These are phyloP conservation scores for Gigaspora rosea DNA, from an alignment of 192 early-diverging fungal species.

Conservation along the genomic window DNA sequence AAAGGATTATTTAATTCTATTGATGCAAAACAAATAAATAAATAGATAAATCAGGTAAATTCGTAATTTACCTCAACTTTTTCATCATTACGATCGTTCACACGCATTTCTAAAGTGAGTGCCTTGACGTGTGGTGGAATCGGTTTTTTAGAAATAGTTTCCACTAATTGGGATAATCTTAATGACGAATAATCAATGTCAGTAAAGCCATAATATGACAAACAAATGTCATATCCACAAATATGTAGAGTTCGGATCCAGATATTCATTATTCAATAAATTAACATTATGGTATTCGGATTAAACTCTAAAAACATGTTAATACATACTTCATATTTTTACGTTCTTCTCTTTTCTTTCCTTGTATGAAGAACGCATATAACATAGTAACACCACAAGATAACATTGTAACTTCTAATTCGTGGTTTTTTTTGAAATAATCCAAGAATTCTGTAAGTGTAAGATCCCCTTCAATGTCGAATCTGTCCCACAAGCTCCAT, in stretches of 20 bases:
- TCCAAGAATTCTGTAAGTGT: constrained; percentile 91
- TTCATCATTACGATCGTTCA: constrained; percentile 85
- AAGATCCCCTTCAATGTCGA: constrained; percentile 80
- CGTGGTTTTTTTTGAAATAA: constrained; percentile 76
- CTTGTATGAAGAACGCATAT: constrained; percentile 84
- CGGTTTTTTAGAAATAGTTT: constrained; percentile 83
- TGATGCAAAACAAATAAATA: neutral
- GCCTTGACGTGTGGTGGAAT: constrained; percentile 82
- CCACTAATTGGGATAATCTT: constrained; percentile 72
- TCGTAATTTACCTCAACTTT: constrained; percentile 75
- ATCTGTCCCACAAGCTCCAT: constrained; percentile 95
- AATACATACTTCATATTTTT: constrained; percentile 69
- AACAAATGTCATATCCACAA: neutral
- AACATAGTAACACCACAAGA: constrained; percentile 92
- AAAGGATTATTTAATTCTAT: neutral
- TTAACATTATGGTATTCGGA: neutral
- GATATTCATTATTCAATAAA: neutral
- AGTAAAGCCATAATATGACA: neutral
- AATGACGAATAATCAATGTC: neutral
- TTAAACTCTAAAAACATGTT: neutral
- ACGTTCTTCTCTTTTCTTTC: constrained; percentile 85
- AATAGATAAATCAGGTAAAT: constrained; percentile 11
- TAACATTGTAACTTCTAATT: constrained; percentile 91
- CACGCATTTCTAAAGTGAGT: constrained; percentile 86
- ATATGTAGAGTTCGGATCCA: neutral